A percentile compares a stretch with the other conserved stretches of the same genome.
phyloP scores from a whole-genome alignment of 192 early-diverging fungal genomes.

The Backusella tuberculispora region DNA sequence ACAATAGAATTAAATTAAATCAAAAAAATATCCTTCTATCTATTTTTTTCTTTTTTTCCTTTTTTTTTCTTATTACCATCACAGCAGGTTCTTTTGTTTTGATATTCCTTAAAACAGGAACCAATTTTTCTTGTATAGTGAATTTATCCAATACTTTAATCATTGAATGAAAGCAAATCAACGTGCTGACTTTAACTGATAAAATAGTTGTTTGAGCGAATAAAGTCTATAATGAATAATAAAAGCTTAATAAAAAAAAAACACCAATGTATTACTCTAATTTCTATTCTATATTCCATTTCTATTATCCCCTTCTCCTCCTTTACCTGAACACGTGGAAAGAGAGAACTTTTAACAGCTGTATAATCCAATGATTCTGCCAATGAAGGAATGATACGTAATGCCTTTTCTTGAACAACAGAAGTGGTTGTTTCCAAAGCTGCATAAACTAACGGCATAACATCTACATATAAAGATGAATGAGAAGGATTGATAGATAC shows the following conservation, averaged over 20 bases:
- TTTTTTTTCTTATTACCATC: constrained; percentile 47
- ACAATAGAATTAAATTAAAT: neutral
- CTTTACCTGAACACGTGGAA: constrained; percentile 68
- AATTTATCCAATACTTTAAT: constrained; percentile 68
- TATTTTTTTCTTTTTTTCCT: neutral
- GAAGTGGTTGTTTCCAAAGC: constrained; percentile 61
- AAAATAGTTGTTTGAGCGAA: constrained; percentile 70
- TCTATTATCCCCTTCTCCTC: too few species aligned
- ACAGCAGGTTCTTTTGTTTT: constrained; percentile 78
- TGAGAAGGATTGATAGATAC: neutral
- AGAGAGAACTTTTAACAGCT: constrained; percentile 64
- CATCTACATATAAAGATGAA: constrained; percentile 40
- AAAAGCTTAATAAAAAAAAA: neutral
- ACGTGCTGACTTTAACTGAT: constrained; percentile 71
- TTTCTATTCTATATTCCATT: too few species aligned
- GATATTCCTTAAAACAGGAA: constrained; percentile 79
- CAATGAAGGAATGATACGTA: constrained; percentile 63
- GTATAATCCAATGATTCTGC: constrained; percentile 61
- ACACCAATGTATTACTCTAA: neutral
- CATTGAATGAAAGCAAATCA: constrained; percentile 72
- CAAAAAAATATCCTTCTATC: neutral
- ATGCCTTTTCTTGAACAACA: constrained; percentile 67
- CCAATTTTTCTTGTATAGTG: constrained; percentile 71
- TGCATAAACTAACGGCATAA: constrained; percentile 76
- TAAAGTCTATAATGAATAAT: constrained; percentile 47